phyloP scores from a whole-genome alignment of 768 basidiomycete genomes.

The Podaxis sp. region DNA sequence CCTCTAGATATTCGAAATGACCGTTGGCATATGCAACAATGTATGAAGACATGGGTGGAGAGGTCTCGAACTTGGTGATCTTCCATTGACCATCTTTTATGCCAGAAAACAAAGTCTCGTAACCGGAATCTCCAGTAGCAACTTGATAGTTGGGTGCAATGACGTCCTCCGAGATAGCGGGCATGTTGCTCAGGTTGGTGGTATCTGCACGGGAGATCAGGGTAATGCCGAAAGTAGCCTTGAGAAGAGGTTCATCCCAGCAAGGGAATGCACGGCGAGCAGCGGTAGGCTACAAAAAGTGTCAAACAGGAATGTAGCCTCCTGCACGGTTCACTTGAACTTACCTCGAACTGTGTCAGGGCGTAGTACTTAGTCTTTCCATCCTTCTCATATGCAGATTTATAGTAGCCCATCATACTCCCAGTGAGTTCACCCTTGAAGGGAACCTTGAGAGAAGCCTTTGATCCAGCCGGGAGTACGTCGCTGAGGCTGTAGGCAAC shows the following conservation, averaged over 20 bases:
- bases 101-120: conserved; percentile 3
- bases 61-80: conserved; percentile 73
- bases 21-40: conserved; percentile 88
- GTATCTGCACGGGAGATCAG: conserved; percentile 77
- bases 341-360: conserved; percentile 86
- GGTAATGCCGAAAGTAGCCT: conserved; percentile 75
- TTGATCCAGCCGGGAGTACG: conserved; percentile 60
- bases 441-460: conserved; percentile 63
- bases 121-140: conserved; percentile 29
- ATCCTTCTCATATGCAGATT: conserved; percentile 56
- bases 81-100: conserved; percentile 55
- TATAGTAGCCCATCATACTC: conserved; percentile 83
- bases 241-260: conserved; percentile 92
- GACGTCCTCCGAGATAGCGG: conserved; percentile 56
- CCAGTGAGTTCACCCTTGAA: conserved; percentile 68
- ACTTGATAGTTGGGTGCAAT: conserved; percentile 29
- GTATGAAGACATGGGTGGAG: conserved; percentile 87
- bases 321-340: conserved; percentile 1
- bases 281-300: conserved; percentile 61
- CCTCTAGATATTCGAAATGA: conserved; percentile 67
- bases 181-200: conserved; percentile 85
- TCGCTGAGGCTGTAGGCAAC: conserved; percentile 54
- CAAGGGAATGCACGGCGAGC: conserved; percentile 82
- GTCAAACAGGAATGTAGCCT: neutral
- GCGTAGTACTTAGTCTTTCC: conserved; percentile 65